Conservation (phyloP, 2,329 filamentous ascomycete genomes). For the Colletotrichum tropicicola region DNA sequence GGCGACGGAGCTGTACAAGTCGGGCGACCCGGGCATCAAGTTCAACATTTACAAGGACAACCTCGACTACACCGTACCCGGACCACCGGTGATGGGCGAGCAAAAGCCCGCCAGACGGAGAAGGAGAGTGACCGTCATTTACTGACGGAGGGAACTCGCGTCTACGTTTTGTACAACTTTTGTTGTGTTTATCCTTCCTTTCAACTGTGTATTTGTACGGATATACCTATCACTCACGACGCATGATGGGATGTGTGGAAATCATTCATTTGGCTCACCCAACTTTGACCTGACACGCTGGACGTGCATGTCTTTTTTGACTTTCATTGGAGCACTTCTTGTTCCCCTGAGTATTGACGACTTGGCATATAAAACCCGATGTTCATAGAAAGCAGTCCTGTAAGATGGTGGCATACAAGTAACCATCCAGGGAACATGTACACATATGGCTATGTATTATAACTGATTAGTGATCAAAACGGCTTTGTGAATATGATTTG, state of each 20-base stretch:
- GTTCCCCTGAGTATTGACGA: not conserved
- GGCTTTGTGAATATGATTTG: not conserved
- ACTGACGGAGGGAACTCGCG: not conserved
- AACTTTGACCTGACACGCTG: not conserved
- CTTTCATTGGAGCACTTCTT: not conserved
- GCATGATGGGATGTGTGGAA: not conserved
- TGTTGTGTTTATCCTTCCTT: not conserved
- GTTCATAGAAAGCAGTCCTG: not conserved
- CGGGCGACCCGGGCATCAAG: constrained; percentile 44
- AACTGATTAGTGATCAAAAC: not conserved
- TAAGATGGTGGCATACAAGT: not conserved
- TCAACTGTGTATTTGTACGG: constrained; percentile 7
- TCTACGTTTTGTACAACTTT: not conserved
- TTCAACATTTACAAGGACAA: constrained; percentile 45
- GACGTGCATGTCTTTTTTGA: constrained; percentile 4
- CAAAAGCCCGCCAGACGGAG: constrained; percentile 5
- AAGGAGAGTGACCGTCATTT: constrained; percentile 12
- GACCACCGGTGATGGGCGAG: constrained; percentile 37
- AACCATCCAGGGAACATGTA: not conserved
- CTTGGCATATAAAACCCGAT: no score
- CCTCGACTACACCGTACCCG: constrained; percentile 41
- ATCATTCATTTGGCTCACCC: not conserved
- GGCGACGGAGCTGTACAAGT: constrained; percentile 46
- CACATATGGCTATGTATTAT: not conserved
- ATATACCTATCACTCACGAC: not conserved